Evolutionary conservation across 2,329 filamentous ascomycete species (phyloP), one percentile per base, ranked within the genome.

Genomic region (Fusarium ambrosium): DNA sequence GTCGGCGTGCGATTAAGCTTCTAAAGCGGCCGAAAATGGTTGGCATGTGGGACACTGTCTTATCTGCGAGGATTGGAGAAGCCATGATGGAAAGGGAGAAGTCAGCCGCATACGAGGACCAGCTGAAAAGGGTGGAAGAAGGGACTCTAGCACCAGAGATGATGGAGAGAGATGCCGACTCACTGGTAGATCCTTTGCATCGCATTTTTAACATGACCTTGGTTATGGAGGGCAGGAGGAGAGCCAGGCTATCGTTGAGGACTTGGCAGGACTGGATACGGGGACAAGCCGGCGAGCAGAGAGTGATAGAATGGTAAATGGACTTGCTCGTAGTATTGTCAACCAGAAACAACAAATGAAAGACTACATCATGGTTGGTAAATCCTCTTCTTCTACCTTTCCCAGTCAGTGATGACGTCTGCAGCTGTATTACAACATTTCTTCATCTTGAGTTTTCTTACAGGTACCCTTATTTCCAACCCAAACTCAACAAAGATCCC

Each of bases 181-280:
- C 18, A 8, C 51, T 22, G 10, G 53, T 48, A 53, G 7, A 66
- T 6, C 56, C 70, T 16, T 27, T 73, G 6, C 69, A 73, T 51
- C 71, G 71, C 2, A 70, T 73, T 13, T 73, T 45, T 4, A 73
- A 59, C 4, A 66, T 73, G 13, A 73, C 58, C 1, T 59, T 73
- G 13, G 22, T n/a, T 1, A 56, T 73, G 27, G 51, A 34, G 1
- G 66, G 58, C 6, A 41, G 5, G 1, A 73, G 70, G 24, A 51
- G 62, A 18, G 71, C 66, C 0, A 37, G 24, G 11, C 16, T 63
- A 4, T 41, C 64, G 2, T 20, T 73, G 1, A 18, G 39, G 13
- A 73, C 71, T 2, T 73, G 71, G 71, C 11, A 27, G 0, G 71
- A 71, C 18, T 60, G 56, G 45, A 51, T 51, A 51, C 45, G 2